Evolutionary conservation across 176 grass and related monocot species (phyloP).

Genomic region (Aegilops speltoides): DNA sequence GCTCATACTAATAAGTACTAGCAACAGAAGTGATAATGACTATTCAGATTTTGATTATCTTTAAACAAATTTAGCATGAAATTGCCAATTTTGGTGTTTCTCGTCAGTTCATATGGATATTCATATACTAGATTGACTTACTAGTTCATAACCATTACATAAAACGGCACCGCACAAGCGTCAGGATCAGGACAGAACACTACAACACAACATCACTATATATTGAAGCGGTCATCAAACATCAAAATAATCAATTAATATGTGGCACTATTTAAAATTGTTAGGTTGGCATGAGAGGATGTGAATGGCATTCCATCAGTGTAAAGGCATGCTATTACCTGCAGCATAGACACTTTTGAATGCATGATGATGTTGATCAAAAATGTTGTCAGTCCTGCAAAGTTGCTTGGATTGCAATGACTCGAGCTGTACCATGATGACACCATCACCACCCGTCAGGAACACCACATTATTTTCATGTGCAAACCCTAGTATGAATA

Average conservation of each 20-base stretch:
- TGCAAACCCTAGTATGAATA: neutral
- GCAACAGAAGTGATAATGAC: too few species aligned
- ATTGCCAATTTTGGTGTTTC: too few species aligned
- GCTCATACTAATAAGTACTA: too few species aligned
- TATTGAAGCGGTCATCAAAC: neutral
- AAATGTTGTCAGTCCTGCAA: too few species aligned
- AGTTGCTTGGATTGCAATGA: neutral
- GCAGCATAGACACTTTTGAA: neutral
- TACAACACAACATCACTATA: neutral
- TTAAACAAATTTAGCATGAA: too few species aligned
- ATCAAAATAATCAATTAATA: neutral
- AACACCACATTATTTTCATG: neutral
- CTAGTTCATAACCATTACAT: too few species aligned
- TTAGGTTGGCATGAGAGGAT: neutral
- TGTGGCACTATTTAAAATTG: neutral
- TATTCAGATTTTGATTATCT: too few species aligned
- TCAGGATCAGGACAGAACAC: too few species aligned
- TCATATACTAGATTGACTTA: too few species aligned
- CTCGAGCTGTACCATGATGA: neutral
- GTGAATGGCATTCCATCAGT: neutral
- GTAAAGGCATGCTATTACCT: neutral
- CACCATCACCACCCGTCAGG: neutral
- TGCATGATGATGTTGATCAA: neutral
- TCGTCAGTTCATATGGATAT: too few species aligned
- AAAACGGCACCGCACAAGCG: too few species aligned